These are phyloP conservation scores for Coix lacrymajobi DNA, from an alignment of 176 grass and related monocot species.

Conservation along the genomic window DNA sequence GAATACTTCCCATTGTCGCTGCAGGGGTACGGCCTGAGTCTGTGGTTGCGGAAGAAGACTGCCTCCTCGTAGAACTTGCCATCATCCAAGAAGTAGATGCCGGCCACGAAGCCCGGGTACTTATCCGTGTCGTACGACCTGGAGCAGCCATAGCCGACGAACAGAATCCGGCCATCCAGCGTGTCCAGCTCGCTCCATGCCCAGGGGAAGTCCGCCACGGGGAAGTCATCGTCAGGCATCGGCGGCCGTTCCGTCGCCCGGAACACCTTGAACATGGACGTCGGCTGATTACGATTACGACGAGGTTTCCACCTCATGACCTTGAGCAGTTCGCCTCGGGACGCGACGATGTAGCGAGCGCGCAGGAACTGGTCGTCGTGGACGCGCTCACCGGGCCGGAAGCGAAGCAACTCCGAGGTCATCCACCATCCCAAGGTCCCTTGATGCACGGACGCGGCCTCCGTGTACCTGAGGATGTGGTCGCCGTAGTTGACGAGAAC, in stretches of 20 bases:
- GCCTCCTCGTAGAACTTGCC: background rate
- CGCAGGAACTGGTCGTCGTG: background rate
- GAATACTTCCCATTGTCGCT: background rate
- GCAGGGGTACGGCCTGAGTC: background rate
- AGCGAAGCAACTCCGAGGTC: background rate
- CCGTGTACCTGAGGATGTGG: background rate
- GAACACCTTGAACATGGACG: background rate
- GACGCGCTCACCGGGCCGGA: background rate
- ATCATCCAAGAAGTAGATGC: background rate
- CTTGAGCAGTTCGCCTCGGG: background rate
- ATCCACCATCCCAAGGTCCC: too few relatives aligned
- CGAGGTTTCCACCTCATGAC: background rate
- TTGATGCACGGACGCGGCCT: too few relatives aligned
- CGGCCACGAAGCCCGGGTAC: background rate
- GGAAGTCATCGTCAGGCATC: background rate
- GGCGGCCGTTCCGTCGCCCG: background rate
- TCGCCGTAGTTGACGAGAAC: background rate
- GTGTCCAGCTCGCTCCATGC: background rate
- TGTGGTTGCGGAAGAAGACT: background rate
- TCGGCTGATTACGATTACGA: background rate
- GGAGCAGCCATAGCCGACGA: background rate
- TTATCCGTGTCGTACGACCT: background rate
- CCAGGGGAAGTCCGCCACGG: background rate
- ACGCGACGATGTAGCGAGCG: background rate
- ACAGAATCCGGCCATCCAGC: background rate